Percentiles rank a stretch among this genome's conserved stretches.
Evolutionary conservation across 1,284 basidiomycete species (phyloP).

Genomic region (Mycena sp.): DNA sequence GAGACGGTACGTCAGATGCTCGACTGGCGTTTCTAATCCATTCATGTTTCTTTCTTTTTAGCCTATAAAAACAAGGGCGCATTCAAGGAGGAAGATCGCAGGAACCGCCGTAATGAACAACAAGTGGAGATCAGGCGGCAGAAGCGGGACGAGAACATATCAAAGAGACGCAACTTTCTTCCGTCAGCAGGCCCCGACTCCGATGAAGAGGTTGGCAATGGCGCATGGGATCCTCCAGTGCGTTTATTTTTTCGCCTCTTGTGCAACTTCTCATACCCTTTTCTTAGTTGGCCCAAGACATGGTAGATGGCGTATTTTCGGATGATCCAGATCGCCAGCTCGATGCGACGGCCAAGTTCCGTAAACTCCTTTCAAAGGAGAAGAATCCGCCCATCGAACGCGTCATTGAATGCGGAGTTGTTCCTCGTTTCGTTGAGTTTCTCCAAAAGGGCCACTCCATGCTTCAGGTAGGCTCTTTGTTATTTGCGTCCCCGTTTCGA

Average conservation of each 20-base stretch:
- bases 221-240: conserved; percentile 82
- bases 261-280: conserved; percentile 28
- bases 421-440: conserved; percentile 97
- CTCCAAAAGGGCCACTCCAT: conserved; percentile 89
- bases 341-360: conserved; percentile 96
- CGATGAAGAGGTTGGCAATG: conserved; percentile 83
- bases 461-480: conserved; percentile 80
- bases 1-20: conserved; percentile 59
- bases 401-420: conserved; percentile 97
- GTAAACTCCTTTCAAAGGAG: conserved; percentile 98
- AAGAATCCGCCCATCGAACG: conserved; percentile 99
- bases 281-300: conserved; percentile 83
- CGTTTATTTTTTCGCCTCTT: conserved; percentile 39
- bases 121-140: conserved; percentile 97
- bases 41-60: conserved; percentile 34
- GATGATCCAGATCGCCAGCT: conserved; percentile 92
- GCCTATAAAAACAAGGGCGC: conserved; percentile 83
- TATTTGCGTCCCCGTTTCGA: conserved; percentile 19
- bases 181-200: conserved; percentile 79
- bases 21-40: conserved; percentile 36
- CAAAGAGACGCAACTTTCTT: conserved; percentile 93
- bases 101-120: conserved; percentile 94
- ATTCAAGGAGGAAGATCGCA: conserved; percentile 87
- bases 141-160: conserved; percentile 96
- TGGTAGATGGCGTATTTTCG: conserved; percentile 94